These are phyloP conservation scores for Debaryomycetaceae sp. DNA, from an alignment of 1,139 yeast species.

Conservation along the genomic window DNA sequence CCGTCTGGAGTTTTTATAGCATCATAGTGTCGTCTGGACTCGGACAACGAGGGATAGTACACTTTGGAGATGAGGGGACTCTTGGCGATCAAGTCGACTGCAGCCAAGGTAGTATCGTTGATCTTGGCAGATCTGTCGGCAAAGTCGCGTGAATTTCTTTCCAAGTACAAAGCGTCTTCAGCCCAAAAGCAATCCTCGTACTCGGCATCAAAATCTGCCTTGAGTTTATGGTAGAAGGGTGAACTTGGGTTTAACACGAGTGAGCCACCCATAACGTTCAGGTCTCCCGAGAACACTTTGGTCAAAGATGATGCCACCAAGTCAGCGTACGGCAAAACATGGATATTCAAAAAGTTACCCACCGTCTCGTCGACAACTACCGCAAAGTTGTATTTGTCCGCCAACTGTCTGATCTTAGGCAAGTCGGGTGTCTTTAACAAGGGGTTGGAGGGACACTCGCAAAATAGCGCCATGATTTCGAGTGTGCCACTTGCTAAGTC, in stretches of 20 bases:
- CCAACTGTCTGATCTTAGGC: constrained; percentile 54
- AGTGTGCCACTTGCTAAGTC: constrained; percentile 58
- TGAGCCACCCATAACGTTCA: constrained; percentile 94
- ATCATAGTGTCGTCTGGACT: constrained; percentile 64
- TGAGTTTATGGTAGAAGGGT: constrained; percentile 47
- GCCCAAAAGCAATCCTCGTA: constrained; percentile 85
- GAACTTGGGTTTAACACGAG: constrained; percentile 72
- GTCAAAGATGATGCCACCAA: constrained; percentile 84
- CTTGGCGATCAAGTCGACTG: constrained; percentile 45
- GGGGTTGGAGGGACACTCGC: constrained; percentile 95
- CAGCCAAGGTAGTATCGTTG: constrained; percentile 60
- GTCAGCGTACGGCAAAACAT: constrained; percentile 79
- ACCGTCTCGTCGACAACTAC: constrained; percentile 91
- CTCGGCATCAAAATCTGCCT: constrained; percentile 45
- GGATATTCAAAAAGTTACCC: constrained; percentile 83
- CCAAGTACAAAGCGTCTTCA: constrained; percentile 89
- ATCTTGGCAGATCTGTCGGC: constrained; percentile 61
- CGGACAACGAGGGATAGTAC: constrained; percentile 63
- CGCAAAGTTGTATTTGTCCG: constrained; percentile 67
- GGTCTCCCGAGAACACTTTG: constrained; percentile 89
- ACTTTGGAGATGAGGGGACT: constrained; percentile 55
- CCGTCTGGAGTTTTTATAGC: constrained; percentile 62
- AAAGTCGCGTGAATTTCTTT: constrained; percentile 90
- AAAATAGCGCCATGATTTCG: constrained; percentile 65
- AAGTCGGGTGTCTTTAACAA: constrained; percentile 79